Conservation (phyloP, 345 rosid species). For the Mallotus nudiflorus region DNA sequence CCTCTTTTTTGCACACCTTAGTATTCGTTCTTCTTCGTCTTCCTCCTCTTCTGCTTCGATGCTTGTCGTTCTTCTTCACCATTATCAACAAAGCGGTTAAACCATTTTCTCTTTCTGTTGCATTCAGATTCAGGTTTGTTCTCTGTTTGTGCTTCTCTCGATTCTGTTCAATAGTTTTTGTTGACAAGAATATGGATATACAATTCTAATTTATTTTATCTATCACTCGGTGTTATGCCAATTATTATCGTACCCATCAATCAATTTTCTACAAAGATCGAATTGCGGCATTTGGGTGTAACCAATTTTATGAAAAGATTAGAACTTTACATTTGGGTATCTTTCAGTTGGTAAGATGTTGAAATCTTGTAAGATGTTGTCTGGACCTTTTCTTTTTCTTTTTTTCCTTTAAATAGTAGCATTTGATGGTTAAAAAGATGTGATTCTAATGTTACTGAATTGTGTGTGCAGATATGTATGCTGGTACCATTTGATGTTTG, state of each 20-base stretch:
- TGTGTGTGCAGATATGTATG: slow-evolving; percentile 6
- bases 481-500: background rate
- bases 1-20: too few relatives aligned
- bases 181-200: background rate
- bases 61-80: background rate
- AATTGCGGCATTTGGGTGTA: too few relatives aligned
- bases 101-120: background rate
- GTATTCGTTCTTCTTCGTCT: background rate
- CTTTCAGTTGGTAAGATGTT: too few relatives aligned
- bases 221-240: too few relatives aligned
- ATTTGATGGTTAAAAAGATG: background rate
- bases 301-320: too few relatives aligned
- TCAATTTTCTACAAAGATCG: too few relatives aligned
- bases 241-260: too few relatives aligned
- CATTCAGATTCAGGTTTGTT: background rate
- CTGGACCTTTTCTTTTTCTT: background rate
- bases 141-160: background rate
- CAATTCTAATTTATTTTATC: background rate
- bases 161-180: background rate
- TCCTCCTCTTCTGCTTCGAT: background rate
- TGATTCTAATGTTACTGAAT: background rate
- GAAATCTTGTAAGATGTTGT: background rate
- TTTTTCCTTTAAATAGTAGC: background rate
- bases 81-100: background rate
- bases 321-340: too few relatives aligned